Conservation (phyloP, 768 basidiomycete genomes). For the Exidia glandulosa region DNA sequence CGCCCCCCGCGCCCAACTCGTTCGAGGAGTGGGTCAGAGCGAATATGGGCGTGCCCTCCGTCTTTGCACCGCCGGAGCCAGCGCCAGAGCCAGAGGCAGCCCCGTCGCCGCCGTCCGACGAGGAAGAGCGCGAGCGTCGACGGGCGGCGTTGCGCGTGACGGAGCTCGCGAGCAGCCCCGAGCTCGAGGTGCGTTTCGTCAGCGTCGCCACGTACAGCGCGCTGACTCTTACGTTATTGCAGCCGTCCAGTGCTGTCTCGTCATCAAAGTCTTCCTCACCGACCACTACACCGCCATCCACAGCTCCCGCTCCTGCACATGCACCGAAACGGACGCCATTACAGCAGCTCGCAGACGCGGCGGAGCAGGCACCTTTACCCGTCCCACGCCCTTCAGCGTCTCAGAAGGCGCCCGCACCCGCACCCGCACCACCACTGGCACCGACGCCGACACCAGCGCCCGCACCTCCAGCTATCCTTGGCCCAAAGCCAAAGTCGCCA, state of each 20-base stretch:
- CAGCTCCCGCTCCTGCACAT: too few relatives aligned
- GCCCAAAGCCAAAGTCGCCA: background rate
- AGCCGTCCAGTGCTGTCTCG: too few relatives aligned
- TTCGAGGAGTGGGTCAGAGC: background rate
- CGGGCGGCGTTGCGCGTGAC: background rate
- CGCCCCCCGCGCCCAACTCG: background rate
- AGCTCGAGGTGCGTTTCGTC: background rate
- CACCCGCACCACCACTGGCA: background rate
- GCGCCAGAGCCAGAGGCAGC: background rate
- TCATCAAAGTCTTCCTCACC: too few relatives aligned
- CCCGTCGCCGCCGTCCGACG: background rate
- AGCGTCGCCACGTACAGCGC: background rate
- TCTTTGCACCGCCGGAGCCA: background rate
- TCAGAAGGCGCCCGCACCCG: background rate
- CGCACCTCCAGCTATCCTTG: too few relatives aligned
- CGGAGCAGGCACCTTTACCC: background rate
- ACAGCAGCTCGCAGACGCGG: too few relatives aligned
- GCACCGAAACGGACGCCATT: too few relatives aligned
- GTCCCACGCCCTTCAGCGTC: background rate
- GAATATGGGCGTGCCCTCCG: background rate
- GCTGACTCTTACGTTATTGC: background rate
- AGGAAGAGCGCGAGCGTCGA: background rate
- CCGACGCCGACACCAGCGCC: background rate
- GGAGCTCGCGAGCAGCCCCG: background rate
- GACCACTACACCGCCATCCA: too few relatives aligned